Evolutionary conservation across 1,139 yeast species (phyloP).

Genomic region (Candida sanyaensis): DNA sequence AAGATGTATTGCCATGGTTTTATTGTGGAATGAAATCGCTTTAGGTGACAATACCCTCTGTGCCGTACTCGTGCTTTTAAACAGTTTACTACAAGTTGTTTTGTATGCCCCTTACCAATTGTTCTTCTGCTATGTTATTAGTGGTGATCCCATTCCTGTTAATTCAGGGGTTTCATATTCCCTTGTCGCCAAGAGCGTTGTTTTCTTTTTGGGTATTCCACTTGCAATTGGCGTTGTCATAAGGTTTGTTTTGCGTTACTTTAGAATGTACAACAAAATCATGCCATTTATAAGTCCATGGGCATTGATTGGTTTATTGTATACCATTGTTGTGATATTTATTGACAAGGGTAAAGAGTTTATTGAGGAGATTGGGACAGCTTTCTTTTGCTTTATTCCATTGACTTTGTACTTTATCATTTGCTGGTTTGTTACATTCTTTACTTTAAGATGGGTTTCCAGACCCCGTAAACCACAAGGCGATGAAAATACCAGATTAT

Average conservation of each 20-base stretch:
- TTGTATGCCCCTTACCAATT: slow-evolving; percentile 58
- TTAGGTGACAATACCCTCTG: slow-evolving; percentile 55
- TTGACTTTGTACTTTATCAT: slow-evolving; percentile 46
- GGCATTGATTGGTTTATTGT: slow-evolving; percentile 54
- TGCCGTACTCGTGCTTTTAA: slow-evolving; percentile 53
- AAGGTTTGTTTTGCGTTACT: slow-evolving; percentile 28
- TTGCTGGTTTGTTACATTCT: slow-evolving; percentile 49
- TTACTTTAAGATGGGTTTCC: slow-evolving; percentile 33
- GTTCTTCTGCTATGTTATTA: slow-evolving; percentile 45
- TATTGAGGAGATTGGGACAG: slow-evolving; percentile 50
- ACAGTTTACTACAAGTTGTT: slow-evolving; percentile 53
- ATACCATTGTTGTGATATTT: slow-evolving; percentile 54
- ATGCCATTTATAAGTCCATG: slow-evolving; percentile 48
- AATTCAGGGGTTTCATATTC: slow-evolving; percentile 29
- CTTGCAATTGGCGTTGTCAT: slow-evolving; percentile 47
- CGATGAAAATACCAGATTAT: slow-evolving; percentile 12
- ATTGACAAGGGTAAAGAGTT: slow-evolving; percentile 55
- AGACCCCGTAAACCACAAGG: not conserved
- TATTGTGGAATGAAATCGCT: slow-evolving; percentile 62
- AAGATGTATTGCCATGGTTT: slow-evolving; percentile 65
- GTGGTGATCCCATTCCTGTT: slow-evolving; percentile 18
- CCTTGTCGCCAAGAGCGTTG: slow-evolving; percentile 53
- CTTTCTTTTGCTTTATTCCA: slow-evolving; percentile 54
- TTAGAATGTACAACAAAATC: slow-evolving; percentile 29
- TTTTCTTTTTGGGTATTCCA: slow-evolving; percentile 58